Conservation (phyloP, 495 filamentous ascomycete species). For the Oleoguttula mirabilis region DNA sequence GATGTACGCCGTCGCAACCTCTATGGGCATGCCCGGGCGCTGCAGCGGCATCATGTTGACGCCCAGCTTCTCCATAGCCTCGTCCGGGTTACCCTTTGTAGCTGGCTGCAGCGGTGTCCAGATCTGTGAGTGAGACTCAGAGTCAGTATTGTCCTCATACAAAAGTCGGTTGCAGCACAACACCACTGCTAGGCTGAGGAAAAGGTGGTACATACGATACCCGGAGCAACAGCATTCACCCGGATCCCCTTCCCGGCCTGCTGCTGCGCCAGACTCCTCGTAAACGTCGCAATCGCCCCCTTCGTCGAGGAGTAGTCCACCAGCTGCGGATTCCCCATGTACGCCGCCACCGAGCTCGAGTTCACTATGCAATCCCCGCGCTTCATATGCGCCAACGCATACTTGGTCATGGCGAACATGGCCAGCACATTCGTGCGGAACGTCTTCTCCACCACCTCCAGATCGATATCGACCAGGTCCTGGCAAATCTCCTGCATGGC, state of each 20-base stretch:
- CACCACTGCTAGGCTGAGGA: slow-evolving; percentile 40
- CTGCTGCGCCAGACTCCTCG: slow-evolving; percentile 42
- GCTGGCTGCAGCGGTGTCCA: slow-evolving; percentile 50
- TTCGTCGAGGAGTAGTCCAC: slow-evolving; percentile 53
- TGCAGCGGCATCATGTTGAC: slow-evolving; percentile 32
- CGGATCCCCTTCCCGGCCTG: slow-evolving; percentile 48
- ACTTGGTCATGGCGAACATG: slow-evolving; percentile 53
- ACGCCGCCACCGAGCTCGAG: slow-evolving; percentile 40
- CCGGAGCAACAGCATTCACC: slow-evolving; percentile 50
- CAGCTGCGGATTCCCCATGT: slow-evolving; percentile 41
- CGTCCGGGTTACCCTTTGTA: slow-evolving; percentile 32
- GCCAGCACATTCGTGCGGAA: slow-evolving; percentile 50
- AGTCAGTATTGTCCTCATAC: neutral
- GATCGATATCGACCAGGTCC: slow-evolving; percentile 41
- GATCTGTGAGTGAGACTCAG: slow-evolving; percentile 41
- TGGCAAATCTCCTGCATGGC: slow-evolving; percentile 32
- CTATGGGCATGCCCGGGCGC: slow-evolving; percentile 46
- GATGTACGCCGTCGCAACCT: slow-evolving; percentile 51
- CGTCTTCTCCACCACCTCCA: slow-evolving; percentile 39
- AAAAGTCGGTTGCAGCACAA: too few species aligned
- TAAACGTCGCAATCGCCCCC: slow-evolving; percentile 50
- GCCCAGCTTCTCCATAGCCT: slow-evolving; percentile 45
- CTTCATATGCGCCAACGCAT: slow-evolving; percentile 27
- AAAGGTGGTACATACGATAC: slow-evolving; percentile 28
- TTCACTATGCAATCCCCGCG: slow-evolving; percentile 44